Evolutionary conservation across 2,329 filamentous ascomycete genomes (phyloP), one percentile per base, ranked within the genome.

Genomic region (Eutypella sp.): DNA sequence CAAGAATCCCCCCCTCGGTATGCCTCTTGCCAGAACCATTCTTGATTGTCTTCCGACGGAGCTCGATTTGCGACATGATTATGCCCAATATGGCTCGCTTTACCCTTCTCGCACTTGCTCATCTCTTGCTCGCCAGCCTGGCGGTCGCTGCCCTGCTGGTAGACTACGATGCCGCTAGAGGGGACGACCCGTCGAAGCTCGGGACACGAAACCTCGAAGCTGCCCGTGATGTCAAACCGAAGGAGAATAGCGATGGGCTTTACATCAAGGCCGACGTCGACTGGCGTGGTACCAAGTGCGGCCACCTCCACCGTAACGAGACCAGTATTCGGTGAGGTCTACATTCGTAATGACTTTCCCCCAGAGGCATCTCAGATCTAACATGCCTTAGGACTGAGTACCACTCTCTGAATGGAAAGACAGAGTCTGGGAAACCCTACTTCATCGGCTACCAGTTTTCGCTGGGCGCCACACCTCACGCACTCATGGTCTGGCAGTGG

Each of bases 391-490:
- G 51, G 6, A 46, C 51, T 19, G 51, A 54, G 40, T 54, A 54
- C 27, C 51, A 52, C 27, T 41, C 49, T 5, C 37, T 54, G 3
- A 47, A 48, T 10, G 42, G 46, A 16, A n/a, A 48, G 25, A 54
- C 51, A 15, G 46, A 48, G 40, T 39, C 47, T 7, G 49, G 51
- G 18, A 52, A 48, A 18, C 52, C 51, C 8, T 54, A 54, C 34
- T 54, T 50, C 37, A 54, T 54, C 39, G 42, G 45, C 16, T 52
- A 54, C 18, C 44, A 47, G n/a, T 46, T 52, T n/a, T 42, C 49
- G n/a, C 45, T 53, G 37, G 37, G 20, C 15, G 5, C 24, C 15
- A 27, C 16, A 18, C 49, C 51, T n/a, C 39, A 47, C 40, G 51
- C 47, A 15, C 43, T 53, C 29, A 46, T 53, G 38, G 27, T 53